A percentile compares a stretch with the other conserved stretches of the same genome.
phyloP scores from a whole-genome alignment of 179 eudicot genomes.

The Drosera spatulata region DNA sequence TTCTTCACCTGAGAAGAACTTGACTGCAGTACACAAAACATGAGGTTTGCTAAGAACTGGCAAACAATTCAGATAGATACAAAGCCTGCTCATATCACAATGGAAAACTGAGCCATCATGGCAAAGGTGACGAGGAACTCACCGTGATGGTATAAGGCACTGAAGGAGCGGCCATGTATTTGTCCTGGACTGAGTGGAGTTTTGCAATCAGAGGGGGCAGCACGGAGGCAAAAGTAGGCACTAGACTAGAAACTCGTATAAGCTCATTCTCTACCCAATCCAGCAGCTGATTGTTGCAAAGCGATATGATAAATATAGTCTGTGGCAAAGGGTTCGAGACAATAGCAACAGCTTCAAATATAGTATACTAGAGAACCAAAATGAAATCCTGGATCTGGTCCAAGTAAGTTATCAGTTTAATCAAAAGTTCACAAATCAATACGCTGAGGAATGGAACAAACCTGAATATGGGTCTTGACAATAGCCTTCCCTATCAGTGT shows the following conservation, averaged over 20 bases:
- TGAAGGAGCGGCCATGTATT: conserved; percentile 60
- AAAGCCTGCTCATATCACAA: neutral
- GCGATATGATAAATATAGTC: conserved; percentile 83
- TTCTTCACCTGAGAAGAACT: conserved; percentile 34
- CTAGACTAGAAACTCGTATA: conserved; percentile 63
- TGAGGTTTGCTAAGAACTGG: neutral
- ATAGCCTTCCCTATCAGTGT: conserved; percentile 88
- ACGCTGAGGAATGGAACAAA: conserved; percentile 8
- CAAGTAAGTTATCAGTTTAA: too few species aligned
- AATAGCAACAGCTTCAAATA: neutral
- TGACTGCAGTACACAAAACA: neutral
- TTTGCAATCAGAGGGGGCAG: conserved; percentile 55
- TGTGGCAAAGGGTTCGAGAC: conserved; percentile 15
- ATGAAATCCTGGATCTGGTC: too few species aligned
- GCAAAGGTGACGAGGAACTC: neutral
- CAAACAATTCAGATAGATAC: neutral
- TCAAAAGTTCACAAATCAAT: neutral
- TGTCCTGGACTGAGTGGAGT: conserved; percentile 66
- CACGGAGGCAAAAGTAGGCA: conserved; percentile 62
- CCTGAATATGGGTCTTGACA: conserved; percentile 96
- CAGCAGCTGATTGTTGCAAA: conserved; percentile 94
- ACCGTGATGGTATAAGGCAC: conserved; percentile 55
- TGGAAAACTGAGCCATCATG: neutral
- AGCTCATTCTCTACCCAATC: conserved; percentile 90
- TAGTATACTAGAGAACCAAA: neutral